These are phyloP conservation scores for Sanghuangporus sanghuang DNA, from an alignment of 1,284 basidiomycete species.

Conservation along the genomic window DNA sequence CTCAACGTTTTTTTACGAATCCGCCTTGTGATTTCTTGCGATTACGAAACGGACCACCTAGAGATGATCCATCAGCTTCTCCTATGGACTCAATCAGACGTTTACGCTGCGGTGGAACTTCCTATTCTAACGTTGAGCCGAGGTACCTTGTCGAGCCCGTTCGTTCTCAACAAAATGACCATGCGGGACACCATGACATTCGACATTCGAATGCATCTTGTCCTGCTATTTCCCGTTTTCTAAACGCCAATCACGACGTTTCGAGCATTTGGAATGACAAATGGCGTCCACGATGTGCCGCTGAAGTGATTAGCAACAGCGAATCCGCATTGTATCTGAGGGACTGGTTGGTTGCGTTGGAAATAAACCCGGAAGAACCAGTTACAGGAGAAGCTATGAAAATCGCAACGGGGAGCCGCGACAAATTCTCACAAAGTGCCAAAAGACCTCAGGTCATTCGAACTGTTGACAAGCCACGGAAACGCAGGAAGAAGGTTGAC, in stretches of 20 bases:
- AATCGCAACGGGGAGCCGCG: slow-evolving; percentile 21
- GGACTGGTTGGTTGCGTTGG: slow-evolving; percentile 75
- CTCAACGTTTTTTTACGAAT: slow-evolving; percentile 33
- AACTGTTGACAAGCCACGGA: slow-evolving; percentile 20
- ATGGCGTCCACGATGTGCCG: slow-evolving; percentile 70
- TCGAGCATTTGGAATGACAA: slow-evolving; percentile 61
- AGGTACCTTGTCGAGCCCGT: slow-evolving; percentile 3
- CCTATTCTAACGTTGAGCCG: neutral
- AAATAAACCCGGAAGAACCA: slow-evolving; percentile 39
- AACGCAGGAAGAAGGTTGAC: slow-evolving; percentile 22
- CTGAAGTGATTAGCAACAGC: slow-evolving; percentile 82
- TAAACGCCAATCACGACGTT: slow-evolving; percentile 23
- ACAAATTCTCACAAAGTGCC: neutral
- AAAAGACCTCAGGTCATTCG: slow-evolving; percentile 24
- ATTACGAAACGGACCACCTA: neutral
- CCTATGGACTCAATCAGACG: neutral
- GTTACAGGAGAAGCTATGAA: slow-evolving; percentile 12
- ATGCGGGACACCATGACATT: neutral
- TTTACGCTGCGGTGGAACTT: neutral
- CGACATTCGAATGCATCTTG: neutral
- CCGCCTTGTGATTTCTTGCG: slow-evolving; percentile 13
- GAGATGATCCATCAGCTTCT: neutral
- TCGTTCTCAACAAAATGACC: slow-evolving; percentile 1
- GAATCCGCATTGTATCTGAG: slow-evolving; percentile 68
- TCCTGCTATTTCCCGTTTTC: slow-evolving; percentile 50